These are phyloP conservation scores for Gaeumannomyces tritici DNA, from an alignment of 2,329 filamentous ascomycete species.

Conservation along the genomic window DNA sequence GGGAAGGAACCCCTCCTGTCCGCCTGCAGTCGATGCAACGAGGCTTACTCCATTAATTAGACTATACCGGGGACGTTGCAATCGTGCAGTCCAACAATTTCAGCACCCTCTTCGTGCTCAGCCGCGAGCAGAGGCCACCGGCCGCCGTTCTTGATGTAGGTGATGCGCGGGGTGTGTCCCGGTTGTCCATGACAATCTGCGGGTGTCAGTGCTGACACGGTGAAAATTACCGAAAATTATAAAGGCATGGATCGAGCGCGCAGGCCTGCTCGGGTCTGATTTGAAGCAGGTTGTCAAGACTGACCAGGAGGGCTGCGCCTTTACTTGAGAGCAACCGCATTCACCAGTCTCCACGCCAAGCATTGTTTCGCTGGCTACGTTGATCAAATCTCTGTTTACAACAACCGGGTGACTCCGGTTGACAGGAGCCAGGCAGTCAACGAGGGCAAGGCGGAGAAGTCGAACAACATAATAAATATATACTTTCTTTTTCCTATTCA, in stretches of 20 bases:
- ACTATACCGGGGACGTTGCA: constrained; percentile 20
- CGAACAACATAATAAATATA: not conserved
- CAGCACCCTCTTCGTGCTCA: constrained; percentile 21
- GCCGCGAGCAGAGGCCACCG: constrained; percentile 17
- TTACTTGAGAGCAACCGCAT: not conserved
- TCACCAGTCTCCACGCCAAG: not conserved
- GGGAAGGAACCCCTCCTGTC: no score
- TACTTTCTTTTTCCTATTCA: not conserved
- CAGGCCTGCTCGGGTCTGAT: not conserved
- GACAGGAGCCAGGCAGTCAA: no score
- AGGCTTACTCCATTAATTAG: no score
- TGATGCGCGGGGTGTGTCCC: no score
- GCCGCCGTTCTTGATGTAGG: constrained; percentile 17
- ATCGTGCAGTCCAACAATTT: constrained; percentile 23
- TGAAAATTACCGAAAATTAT: not conserved
- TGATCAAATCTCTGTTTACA: not conserved
- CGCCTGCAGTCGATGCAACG: no score
- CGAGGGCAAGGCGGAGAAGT: no score
- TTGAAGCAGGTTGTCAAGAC: not conserved
- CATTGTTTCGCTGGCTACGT: no score
- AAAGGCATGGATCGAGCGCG: constrained; percentile 1
- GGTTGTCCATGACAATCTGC: no score
- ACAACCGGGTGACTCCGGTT: no score
- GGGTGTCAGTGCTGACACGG: not conserved
- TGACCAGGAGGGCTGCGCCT: not conserved